Base-by-base conservation (phyloP, 257 asterid genomes). In the Capsicum baccatum region DNA sequence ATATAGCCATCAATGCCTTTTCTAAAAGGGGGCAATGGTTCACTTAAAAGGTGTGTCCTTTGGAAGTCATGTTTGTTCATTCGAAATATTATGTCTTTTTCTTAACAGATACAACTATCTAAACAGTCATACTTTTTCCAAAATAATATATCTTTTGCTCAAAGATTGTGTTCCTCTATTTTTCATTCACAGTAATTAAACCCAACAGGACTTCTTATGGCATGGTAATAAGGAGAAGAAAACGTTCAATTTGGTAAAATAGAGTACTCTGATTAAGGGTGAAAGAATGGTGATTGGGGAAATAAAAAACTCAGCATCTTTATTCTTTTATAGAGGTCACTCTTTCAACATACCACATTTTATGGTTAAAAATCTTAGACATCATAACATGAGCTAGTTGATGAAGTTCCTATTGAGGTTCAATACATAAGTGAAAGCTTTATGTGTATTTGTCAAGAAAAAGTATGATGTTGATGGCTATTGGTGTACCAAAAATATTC, bases 241-340 rank as follows among this genome's bases (percentile, higher is more conserved):
- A 67, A 67, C 78, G 39, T 69, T 39, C 15, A 69, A 42, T 69
- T 69, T 16, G 4, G 55, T 69, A 15, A 69, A 69, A 69, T 69
- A 26, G 78, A 69, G 55, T 69, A 69, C 78, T 69, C 78, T 69
- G 33, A 69, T 39, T 69, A 15, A 37, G 10, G 14, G 33, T 8
- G 39, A 69, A 69, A 39, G 44, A 5, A 47, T 47, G 57, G 79
- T 44, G 79, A 16, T 69, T 39, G 16, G 14, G 54, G 26, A 69
- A 69, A 15, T 3, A 14, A 1, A 67, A 67, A 67, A 50, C n/a
- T 7, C 74, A 67, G 52, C 12, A 67, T 15, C 19, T 67, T 67
- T 7, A 14, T 16, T 35, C 3, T 67, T 37, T 37, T 1, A 15
- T 37, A 50, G 47, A 68, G 26, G 19, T 13, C 74, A 14, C 6